phyloP scores from a whole-genome alignment of 306 rosid species.

The Cicer bijugum region DNA sequence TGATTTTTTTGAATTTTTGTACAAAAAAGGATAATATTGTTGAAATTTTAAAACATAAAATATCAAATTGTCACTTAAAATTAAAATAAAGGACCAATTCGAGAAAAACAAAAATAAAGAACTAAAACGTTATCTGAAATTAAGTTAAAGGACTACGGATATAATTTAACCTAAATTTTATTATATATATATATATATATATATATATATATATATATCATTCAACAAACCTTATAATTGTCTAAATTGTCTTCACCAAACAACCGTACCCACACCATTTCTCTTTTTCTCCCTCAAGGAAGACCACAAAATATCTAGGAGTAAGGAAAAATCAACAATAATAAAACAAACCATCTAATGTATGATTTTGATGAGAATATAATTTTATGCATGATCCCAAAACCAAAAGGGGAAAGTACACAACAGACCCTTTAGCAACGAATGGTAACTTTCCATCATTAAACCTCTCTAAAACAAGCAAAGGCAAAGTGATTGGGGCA shows the following conservation, averaged over 20 bases:
- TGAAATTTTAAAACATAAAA: no score
- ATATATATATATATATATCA: no score
- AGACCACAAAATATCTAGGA: conserved; percentile 43
- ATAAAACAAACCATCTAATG: neutral
- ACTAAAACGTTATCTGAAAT: no score
- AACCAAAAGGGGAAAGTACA: conserved; percentile 3
- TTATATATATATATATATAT: no score
- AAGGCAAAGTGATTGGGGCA: neutral
- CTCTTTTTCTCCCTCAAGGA: conserved; percentile 16
- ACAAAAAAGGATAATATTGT: no score
- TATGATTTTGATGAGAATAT: conserved; percentile 2
- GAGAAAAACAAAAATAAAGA: no score
- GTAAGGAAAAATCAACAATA: neutral
- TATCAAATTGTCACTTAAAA: no score
- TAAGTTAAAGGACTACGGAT: no score
- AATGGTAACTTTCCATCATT: conserved; percentile 36
- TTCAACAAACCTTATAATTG: neutral
- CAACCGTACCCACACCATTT: conserved; percentile 27
- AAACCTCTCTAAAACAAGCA: conserved; percentile 13
- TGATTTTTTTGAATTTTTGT: no score
- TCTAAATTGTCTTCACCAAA: conserved; percentile 47
- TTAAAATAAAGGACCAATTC: no score
- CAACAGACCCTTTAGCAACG: conserved; percentile 3
- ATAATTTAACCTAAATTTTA: no score
- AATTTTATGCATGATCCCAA: conserved; percentile 28